These are phyloP conservation scores for Alternaria consortialis DNA, from an alignment of 2,329 filamentous ascomycete genomes.

Conservation along the genomic window DNA sequence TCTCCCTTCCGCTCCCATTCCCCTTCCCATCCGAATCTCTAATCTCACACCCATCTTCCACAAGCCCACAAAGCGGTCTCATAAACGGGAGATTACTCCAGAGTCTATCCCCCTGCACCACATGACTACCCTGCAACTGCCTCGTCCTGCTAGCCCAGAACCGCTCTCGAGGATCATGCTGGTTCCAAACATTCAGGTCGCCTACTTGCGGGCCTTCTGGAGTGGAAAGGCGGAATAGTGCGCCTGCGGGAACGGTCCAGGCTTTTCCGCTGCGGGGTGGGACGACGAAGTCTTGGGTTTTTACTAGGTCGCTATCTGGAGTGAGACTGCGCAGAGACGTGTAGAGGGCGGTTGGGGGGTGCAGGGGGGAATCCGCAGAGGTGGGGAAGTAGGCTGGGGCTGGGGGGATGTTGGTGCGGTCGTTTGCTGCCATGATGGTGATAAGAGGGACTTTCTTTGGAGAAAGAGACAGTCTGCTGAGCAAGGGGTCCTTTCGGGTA, in stretches of 20 bases:
- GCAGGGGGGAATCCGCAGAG: constrained; percentile 38
- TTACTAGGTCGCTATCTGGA: constrained; percentile 12
- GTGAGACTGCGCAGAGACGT: constrained; percentile 26
- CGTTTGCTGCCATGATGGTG: constrained; percentile 10
- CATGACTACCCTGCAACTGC: constrained; percentile 80
- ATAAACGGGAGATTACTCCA: constrained; percentile 83
- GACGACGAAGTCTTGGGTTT: constrained; percentile 57
- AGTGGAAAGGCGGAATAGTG: constrained; percentile 76
- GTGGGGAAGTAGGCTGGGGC: constrained; percentile 50
- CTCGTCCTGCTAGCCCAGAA: constrained; percentile 84
- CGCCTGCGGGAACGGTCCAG: constrained; percentile 74
- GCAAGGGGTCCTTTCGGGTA: neutral
- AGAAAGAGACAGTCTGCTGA: neutral
- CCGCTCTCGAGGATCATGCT: constrained; percentile 76
- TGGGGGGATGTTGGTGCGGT: constrained; percentile 28
- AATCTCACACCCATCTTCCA: constrained; percentile 66
- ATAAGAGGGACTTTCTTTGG: neutral
- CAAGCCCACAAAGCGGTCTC: constrained; percentile 75
- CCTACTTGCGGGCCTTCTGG: constrained; percentile 80
- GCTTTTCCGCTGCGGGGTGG: constrained; percentile 78
- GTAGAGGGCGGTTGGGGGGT: constrained; percentile 47
- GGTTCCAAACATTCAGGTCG: constrained; percentile 84
- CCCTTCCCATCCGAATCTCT: constrained; percentile 31
- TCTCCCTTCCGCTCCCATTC: constrained; percentile 44
- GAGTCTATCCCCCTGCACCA: constrained; percentile 74